phyloP scores from a whole-genome alignment of 176 grass and related monocot species.

The Avena insularis region DNA sequence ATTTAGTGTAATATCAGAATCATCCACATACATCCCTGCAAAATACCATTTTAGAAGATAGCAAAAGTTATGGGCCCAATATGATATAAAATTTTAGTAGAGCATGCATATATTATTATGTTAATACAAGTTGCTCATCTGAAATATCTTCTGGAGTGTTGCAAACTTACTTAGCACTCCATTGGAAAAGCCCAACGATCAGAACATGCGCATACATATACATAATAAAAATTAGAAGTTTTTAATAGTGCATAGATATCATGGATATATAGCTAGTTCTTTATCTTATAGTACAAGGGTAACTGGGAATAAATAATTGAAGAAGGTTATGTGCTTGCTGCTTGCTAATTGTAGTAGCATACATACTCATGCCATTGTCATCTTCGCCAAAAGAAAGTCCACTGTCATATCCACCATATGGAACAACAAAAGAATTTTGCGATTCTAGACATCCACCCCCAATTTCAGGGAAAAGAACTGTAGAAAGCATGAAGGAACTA shows the following conservation, averaged over 20 bases:
- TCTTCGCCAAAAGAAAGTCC: constrained; percentile 28
- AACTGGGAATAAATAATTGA: not conserved
- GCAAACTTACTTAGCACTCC: not conserved
- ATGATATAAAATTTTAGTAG: not conserved
- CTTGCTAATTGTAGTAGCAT: not conserved
- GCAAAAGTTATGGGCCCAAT: not conserved
- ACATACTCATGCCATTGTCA: constrained; percentile 15
- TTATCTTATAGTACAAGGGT: not conserved
- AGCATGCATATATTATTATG: not conserved
- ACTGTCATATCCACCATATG: constrained; percentile 46
- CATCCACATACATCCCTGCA: constrained; percentile 68
- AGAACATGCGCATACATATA: not conserved
- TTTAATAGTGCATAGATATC: not conserved
- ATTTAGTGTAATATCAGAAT: constrained; percentile 68
- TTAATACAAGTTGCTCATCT: not conserved
- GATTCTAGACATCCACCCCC: constrained; percentile 58
- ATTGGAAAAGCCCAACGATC: not conserved
- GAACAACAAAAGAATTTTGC: constrained; percentile 59
- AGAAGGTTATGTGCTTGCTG: not conserved
- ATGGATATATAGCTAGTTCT: not conserved
- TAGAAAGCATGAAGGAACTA: not conserved
- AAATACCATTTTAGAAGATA: not conserved
- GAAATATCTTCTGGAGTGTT: not conserved
- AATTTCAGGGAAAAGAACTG: constrained; percentile 69
- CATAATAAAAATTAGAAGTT: not conserved